These are phyloP conservation scores for Carex sylvatica DNA, from an alignment of 202 grass and related monocot species.

Conservation along the genomic window DNA sequence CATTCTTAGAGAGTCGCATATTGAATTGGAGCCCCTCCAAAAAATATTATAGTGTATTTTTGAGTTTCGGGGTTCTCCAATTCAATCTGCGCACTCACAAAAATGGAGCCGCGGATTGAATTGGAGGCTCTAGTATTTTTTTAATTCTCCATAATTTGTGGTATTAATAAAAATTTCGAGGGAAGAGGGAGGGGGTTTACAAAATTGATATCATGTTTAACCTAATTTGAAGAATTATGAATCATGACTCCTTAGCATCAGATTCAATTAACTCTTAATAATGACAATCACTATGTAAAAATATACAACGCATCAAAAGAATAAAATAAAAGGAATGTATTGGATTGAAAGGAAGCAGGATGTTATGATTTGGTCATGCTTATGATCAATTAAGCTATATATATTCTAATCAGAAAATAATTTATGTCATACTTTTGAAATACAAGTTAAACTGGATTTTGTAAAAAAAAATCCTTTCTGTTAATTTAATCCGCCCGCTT, in stretches of 20 bases:
- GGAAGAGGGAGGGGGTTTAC: too few species aligned
- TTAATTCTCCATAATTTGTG: too few species aligned
- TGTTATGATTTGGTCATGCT: neutral
- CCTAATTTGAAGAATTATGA: neutral
- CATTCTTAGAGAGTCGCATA: too few species aligned
- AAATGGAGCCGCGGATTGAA: too few species aligned
- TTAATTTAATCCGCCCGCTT: neutral
- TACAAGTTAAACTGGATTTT: neutral
- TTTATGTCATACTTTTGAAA: neutral
- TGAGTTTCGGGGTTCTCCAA: too few species aligned
- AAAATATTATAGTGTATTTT: too few species aligned
- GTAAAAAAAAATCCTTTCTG: neutral
- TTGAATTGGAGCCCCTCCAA: too few species aligned
- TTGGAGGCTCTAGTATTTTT: too few species aligned
- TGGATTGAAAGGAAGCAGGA: neutral
- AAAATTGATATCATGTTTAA: neutral
- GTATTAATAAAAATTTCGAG: too few species aligned
- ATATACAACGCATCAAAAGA: neutral
- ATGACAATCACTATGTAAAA: neutral
- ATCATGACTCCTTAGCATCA: neutral
- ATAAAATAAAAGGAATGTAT: neutral
- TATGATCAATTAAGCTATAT: neutral
- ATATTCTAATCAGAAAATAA: neutral
- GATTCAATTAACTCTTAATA: constrained; percentile 6
- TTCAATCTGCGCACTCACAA: too few species aligned